Conservation (phyloP, 139 green algal species). For the Tetradesmus obliquus region DNA sequence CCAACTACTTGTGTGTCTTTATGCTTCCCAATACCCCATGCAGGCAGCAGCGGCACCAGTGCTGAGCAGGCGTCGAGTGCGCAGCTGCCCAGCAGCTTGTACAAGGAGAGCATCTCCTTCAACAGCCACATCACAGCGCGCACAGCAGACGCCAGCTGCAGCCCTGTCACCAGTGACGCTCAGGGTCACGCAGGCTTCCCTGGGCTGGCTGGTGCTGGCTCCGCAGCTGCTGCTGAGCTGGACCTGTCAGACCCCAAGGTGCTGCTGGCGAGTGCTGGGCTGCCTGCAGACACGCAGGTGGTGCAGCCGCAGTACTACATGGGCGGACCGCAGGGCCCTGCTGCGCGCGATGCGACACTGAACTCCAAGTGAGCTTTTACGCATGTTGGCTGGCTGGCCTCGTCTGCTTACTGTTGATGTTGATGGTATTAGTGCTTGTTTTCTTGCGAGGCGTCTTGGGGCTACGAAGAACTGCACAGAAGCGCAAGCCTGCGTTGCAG, state of each 20-base stretch:
- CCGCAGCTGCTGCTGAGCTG: not conserved
- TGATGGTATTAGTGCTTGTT: not conserved
- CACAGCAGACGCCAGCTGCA: not conserved
- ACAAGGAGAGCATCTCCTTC: slow-evolving; percentile 22
- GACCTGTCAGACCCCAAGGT: slow-evolving; percentile 16
- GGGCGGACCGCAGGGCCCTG: slow-evolving; percentile 31
- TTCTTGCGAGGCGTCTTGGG: not conserved
- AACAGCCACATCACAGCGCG: slow-evolving; percentile 11
- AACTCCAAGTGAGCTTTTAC: not conserved
- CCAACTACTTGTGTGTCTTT: not conserved
- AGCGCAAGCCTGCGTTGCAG: not conserved
- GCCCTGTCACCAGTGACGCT: not conserved
- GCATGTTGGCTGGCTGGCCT: not conserved
- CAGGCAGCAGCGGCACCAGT: not conserved
- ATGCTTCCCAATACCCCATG: not conserved
- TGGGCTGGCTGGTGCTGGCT: not conserved
- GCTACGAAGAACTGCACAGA: no score
- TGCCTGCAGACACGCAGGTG: slow-evolving; percentile 20
- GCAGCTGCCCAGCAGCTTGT: not conserved
- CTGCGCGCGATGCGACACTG: slow-evolving; percentile 1
- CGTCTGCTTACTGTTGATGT: not conserved
- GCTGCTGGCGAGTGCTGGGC: slow-evolving; percentile 19
- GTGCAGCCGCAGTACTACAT: slow-evolving; percentile 38
- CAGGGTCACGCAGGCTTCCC: not conserved
- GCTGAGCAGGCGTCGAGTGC: not conserved